phyloP scores from a whole-genome alignment of 306 rosid species.

The Quillaja saponaria region DNA sequence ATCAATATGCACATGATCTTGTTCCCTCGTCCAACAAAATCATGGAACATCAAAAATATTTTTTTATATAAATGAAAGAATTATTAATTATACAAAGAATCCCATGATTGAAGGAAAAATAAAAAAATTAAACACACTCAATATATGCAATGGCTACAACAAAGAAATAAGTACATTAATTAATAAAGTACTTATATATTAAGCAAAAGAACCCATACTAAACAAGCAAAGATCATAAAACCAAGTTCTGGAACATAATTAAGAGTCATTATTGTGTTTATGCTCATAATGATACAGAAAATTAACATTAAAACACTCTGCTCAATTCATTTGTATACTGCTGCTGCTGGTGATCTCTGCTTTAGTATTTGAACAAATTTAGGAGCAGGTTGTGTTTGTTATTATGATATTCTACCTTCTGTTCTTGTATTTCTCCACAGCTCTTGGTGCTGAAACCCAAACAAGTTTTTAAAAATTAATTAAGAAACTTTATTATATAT shows the following conservation, averaged over 20 bases:
- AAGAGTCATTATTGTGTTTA: conserved; percentile 39
- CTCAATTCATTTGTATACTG: conserved; percentile 52
- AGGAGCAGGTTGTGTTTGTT: conserved; percentile 39
- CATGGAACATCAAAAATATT: conserved; percentile 46
- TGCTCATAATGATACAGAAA: conserved; percentile 49
- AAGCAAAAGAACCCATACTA: conserved; percentile 26
- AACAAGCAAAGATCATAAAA: conserved; percentile 35
- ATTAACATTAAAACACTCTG: conserved; percentile 46
- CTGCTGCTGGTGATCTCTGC: conserved; percentile 33
- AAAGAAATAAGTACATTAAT: conserved; percentile 27
- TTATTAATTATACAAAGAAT: conserved; percentile 23
- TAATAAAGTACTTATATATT: conserved; percentile 34
- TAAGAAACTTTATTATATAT: background rate
- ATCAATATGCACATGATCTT: conserved; percentile 64
- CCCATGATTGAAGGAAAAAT: background rate
- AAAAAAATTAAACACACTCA: background rate
- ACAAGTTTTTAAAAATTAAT: background rate
- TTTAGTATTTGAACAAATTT: conserved; percentile 26
- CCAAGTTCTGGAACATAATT: conserved; percentile 37
- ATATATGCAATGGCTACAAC: conserved; percentile 18
- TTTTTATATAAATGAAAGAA: no score
- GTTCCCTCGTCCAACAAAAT: conserved; percentile 53
- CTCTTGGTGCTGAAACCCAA: conserved; percentile 74
- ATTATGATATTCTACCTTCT: conserved; percentile 43
- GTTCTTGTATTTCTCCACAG: conserved; percentile 84